Evolutionary conservation across 768 basidiomycete species (phyloP).

Genomic region (Daedaleopsis sinensis): DNA sequence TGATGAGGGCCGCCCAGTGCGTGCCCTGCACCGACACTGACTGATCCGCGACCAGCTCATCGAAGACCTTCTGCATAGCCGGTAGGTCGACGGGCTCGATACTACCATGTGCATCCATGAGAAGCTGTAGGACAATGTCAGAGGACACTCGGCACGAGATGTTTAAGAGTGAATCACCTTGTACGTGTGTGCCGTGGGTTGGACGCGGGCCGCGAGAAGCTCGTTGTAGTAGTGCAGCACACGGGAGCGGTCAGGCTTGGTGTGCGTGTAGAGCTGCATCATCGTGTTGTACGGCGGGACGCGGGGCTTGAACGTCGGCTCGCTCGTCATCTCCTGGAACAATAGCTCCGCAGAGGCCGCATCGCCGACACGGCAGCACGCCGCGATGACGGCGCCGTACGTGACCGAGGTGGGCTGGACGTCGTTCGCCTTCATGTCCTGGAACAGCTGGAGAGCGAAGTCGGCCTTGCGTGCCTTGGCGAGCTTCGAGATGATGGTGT

Average conservation of each 20-base stretch:
- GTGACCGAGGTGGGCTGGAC: slow-evolving; percentile 83
- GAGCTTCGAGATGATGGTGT: slow-evolving; percentile 96
- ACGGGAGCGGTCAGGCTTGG: slow-evolving; percentile 82
- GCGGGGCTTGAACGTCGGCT: slow-evolving; percentile 79
- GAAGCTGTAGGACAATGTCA: slow-evolving; percentile 51
- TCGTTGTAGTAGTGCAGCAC: slow-evolving; percentile 76
- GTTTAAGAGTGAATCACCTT: slow-evolving; percentile 56
- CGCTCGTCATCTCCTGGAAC: slow-evolving; percentile 81
- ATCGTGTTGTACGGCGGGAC: slow-evolving; percentile 98
- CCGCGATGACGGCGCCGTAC: slow-evolving; percentile 92
- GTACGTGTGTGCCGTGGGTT: slow-evolving; percentile 90
- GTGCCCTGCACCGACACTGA: slow-evolving; percentile 54
- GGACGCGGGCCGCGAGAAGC: slow-evolving; percentile 60
- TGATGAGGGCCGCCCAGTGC: slow-evolving; percentile 87
- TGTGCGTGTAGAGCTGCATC: slow-evolving; percentile 95
- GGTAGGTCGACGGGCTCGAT: slow-evolving; percentile 80
- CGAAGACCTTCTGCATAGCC: slow-evolving; percentile 74
- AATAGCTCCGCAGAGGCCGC: slow-evolving; percentile 75
- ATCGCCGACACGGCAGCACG: slow-evolving; percentile 94
- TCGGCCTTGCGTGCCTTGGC: slow-evolving; percentile 95
- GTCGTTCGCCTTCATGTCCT: slow-evolving; percentile 73
- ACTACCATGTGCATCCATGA: slow-evolving; percentile 86
- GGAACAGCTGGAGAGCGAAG: slow-evolving; percentile 84
- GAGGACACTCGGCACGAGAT: slow-evolving; percentile 1
- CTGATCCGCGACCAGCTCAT: slow-evolving; percentile 50